Evolutionary conservation across 257 asterid species (phyloP).

Genomic region (Asclepias syriaca): DNA sequence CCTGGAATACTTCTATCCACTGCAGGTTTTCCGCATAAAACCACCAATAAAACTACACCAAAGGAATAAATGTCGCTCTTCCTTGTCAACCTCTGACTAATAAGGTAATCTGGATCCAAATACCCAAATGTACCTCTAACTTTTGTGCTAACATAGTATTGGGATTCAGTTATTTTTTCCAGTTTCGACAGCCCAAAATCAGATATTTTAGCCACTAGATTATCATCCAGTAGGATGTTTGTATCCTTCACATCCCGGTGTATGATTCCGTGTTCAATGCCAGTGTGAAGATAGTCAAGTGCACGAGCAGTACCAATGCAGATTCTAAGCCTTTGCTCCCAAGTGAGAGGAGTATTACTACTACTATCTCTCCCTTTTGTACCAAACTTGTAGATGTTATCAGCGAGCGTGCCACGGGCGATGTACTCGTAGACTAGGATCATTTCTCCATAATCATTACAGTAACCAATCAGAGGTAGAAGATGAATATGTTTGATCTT

Average conservation of each 20-base stretch:
- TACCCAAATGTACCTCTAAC: conserved; percentile 16
- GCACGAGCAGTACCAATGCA: conserved; percentile 24
- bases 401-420: conserved; percentile 12
- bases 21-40: conserved; percentile 15
- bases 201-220: conserved; percentile 4
- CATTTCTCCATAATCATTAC: conserved; percentile 12
- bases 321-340: conserved; percentile 18
- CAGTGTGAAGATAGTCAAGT: conserved; percentile 18
- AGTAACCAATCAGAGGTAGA: conserved; percentile 17
- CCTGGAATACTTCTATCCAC: background rate
- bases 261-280: conserved; percentile 12
- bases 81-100: conserved; percentile 1
- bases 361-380: background rate
- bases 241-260: conserved; percentile 20
- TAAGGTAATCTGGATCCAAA: conserved; percentile 17
- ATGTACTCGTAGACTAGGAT: conserved; percentile 12
- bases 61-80: conserved; percentile 22
- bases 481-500: conserved; percentile 18
- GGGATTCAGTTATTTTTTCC: background rate
- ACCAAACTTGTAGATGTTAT: conserved; percentile 2
- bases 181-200: conserved; percentile 18
- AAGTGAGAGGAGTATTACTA: conserved; percentile 1
- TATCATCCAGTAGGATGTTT: conserved; percentile 13
- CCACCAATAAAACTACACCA: conserved; percentile 19
- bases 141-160: conserved; percentile 6